phyloP scores from a whole-genome alignment of 2,329 filamentous ascomycete species.

The Emmonsiellopsis sp. region DNA sequence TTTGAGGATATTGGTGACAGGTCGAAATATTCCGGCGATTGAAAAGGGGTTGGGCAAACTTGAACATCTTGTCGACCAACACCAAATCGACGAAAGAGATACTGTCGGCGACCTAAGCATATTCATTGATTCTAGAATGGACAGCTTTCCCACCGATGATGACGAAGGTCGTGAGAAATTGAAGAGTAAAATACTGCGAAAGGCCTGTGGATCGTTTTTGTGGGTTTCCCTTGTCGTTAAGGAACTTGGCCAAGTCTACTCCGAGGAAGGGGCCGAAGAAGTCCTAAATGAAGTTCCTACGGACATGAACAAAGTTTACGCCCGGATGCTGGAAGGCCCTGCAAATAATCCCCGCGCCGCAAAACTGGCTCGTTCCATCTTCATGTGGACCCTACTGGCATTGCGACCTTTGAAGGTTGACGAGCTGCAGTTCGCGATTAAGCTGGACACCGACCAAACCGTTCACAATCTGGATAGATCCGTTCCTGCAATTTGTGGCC shows the following conservation, averaged over 20 bases:
- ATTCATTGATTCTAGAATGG: conserved; percentile 10
- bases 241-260: conserved; percentile 19
- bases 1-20: conserved; percentile 21
- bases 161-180: conserved; percentile 15
- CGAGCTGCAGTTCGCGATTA: conserved; percentile 27
- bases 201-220: conserved; percentile 28
- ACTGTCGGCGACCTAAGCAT: conserved; percentile 18
- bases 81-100: conserved; percentile 13
- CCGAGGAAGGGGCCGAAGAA: conserved; percentile 18
- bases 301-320: conserved; percentile 29
- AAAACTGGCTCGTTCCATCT: conserved; percentile 24
- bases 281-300: conserved; percentile 23
- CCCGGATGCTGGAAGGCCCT: conserved; percentile 21
- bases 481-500: conserved; percentile 20
- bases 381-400: conserved; percentile 28
- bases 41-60: conserved; percentile 16
- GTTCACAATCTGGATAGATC: conserved; percentile 17
- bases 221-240: conserved; percentile 27
- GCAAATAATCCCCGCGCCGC: conserved; percentile 16
- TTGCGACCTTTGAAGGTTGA: conserved; percentile 22
- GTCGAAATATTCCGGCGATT: conserved; percentile 18
- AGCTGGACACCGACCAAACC: conserved; percentile 15
- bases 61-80: conserved; percentile 6
- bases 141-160: not conserved
- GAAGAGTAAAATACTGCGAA: conserved; percentile 23